Base-by-base conservation (phyloP, 306 rosid species). In the Acacia melanoxylon region DNA sequence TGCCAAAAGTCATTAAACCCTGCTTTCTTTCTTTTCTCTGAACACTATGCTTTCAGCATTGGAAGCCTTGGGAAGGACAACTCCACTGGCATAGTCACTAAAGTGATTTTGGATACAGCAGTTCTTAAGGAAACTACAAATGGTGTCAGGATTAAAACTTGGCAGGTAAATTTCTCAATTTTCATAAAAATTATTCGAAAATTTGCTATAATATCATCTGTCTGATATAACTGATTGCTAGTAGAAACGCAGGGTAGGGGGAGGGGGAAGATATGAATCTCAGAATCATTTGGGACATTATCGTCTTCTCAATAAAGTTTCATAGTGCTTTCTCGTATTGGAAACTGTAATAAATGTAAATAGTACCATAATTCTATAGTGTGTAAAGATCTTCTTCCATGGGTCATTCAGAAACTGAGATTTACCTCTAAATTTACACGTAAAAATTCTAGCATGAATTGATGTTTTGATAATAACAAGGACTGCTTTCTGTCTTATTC, bases 11-110 rank as follows among this genome's bases (percentile, higher is more conserved):
- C 35, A 37, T 62, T 27, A 31, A 74, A 22, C 44, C 59, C 42
- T 15, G 79, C 7, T 44, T 71, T 71, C 35, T 40, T 62, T 76
- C 35, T 22, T 4, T 68, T 29, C 68, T 80, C 35, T 25, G 25
- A 75, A 71, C 66, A 14, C 62, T 45, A 25, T 46, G 59, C 19
- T 72, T 22, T 41, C 79, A 96, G 99, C 90, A 96, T 96, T 76
- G 99, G 99, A 88, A 96, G 99, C 90, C 95, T 96, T 78, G 98
- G 99, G 80, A 94, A 94, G 84, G 94, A 92, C 85, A 93, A 96
- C 90, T 91, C 98, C 72, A 82, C 90, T 31, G 98, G 88, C 75
- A 44, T 96, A 25, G 99, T 96, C 63, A 83, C 97, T 17, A 91
- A 88, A 82, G 98, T 96, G 81, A 85, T 92, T 84, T 84, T 96